Evolutionary conservation across 2,329 filamentous ascomycete species (phyloP), one percentile per base, ranked within the genome.

Genomic region (Fusarium brachygibbosum): DNA sequence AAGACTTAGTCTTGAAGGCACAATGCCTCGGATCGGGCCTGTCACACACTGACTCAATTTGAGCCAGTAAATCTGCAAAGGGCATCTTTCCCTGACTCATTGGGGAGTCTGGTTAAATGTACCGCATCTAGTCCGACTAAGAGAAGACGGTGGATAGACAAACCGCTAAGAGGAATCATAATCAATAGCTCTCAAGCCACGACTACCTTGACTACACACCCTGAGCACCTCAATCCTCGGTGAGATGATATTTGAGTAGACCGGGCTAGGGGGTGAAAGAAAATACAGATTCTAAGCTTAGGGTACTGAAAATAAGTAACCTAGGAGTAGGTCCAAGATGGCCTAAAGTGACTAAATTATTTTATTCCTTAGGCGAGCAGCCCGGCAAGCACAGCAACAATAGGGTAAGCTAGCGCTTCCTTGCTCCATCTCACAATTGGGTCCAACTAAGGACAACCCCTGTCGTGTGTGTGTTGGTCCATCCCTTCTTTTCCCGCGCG

Each of bases 401-500:
- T 25, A 25, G 23, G 49, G 13, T 45, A 56, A 34, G 40, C 46
- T 63, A 64, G 31, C 46, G 42, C 32, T 34, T 17, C 49, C 45
- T 29, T 50, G 32, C 40, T 45, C 41, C 34, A 41, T 59, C 19
- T n/a, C 29, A 23, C 29, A 29, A 19, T 29, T 58, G 28, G 28
- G 46, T 35, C 61, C 54, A 58, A 57, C 66, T 52, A 58, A 50
- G 29, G 17, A 29, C 28, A 42, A 66, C 37, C 66, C 66, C 44
- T 69, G 66, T 70, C 44, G 16, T 38, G 11, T 44, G 16, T 38
- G 11, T 44, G 55, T 65, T 70, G 64, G 66, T 52, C 56, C 48
- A 63, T 63, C 56, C 56, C 52, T 69, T 49, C 52, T 51, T 62
- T 40, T 48, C 62, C 66, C 51, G 66, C 37, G 66, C 66, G 66